Conservation (phyloP, 1,284 basidiomycete genomes). For the Malassezia sp. region DNA sequence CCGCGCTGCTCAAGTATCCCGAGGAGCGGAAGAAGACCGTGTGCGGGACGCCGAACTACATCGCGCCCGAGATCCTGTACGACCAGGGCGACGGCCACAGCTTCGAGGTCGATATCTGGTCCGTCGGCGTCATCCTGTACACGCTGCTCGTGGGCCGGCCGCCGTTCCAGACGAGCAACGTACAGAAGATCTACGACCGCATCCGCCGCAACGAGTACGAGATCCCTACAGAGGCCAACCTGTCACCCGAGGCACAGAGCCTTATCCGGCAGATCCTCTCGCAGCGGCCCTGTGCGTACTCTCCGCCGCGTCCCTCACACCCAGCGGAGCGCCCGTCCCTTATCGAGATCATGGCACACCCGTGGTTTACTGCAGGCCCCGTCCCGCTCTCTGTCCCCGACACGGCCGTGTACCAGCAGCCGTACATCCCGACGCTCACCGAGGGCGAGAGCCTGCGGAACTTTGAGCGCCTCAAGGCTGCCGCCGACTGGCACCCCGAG, state of each 20-base stretch:
- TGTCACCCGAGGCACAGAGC: constrained; percentile 63
- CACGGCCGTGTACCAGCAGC: constrained; percentile 62
- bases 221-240: constrained; percentile 66
- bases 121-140: constrained; percentile 83
- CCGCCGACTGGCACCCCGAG: constrained; percentile 29
- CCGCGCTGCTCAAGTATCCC: constrained; percentile 86
- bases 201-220: constrained; percentile 90
- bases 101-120: constrained; percentile 98
- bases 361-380: constrained; percentile 71
- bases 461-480: constrained; percentile 32
- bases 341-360: constrained; percentile 70
- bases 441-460: constrained; percentile 26
- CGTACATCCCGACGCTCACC: constrained; percentile 57
- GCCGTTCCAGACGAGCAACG: constrained; percentile 94
- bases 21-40: constrained; percentile 98
- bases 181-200: constrained; percentile 56
- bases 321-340: constrained; percentile 63
- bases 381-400: constrained; percentile 70
- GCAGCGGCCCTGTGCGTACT: constrained; percentile 43
- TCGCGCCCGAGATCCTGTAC: constrained; percentile 93
- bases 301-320: too few species aligned
- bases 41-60: constrained; percentile 96
- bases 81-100: constrained; percentile 90
- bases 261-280: constrained; percentile 78
- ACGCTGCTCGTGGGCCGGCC: constrained; percentile 85